A percentile compares a stretch with the other conserved stretches of the same genome.
Evolutionary conservation across 73 alveolate species (phyloP).

Genomic region (Tetrahymena thermophila): DNA sequence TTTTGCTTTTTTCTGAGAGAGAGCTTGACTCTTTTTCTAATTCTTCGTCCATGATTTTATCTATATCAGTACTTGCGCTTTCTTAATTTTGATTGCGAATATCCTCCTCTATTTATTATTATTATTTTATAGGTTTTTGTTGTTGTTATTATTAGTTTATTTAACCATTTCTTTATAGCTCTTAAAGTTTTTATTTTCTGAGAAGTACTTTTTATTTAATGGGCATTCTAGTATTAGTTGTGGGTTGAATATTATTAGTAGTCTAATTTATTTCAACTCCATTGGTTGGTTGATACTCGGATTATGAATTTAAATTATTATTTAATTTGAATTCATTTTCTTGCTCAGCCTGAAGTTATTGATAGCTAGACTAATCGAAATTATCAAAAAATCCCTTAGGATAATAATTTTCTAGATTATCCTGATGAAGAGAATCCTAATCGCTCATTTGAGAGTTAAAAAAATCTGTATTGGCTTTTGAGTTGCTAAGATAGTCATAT

Average conservation of each 20-base stretch:
- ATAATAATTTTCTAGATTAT: not conserved
- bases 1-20: not conserved
- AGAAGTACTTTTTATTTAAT: not conserved
- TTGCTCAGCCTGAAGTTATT: not conserved
- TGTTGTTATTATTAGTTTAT: not conserved
- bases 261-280: too few relatives aligned
- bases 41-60: not conserved
- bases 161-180: not conserved
- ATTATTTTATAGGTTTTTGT: not conserved
- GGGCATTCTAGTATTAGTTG: not conserved
- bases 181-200: not conserved
- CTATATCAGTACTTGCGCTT: not conserved
- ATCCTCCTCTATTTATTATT: not conserved
- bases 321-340: not conserved
- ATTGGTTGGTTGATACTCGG: too few relatives aligned
- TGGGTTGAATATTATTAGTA: not conserved
- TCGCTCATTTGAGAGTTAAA: not conserved
- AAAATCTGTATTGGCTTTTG: not conserved
- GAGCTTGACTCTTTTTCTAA: not conserved
- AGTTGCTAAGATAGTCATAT: not conserved
- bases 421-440: not conserved
- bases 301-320: not conserved
- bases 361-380: not conserved
- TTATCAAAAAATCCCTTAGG: not conserved
- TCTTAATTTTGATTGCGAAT: not conserved